Percentiles rank a stretch among this genome's conserved stretches.
phyloP scores from a whole-genome alignment of 1,139 yeast genomes.

The Nakaseomyces sp. region DNA sequence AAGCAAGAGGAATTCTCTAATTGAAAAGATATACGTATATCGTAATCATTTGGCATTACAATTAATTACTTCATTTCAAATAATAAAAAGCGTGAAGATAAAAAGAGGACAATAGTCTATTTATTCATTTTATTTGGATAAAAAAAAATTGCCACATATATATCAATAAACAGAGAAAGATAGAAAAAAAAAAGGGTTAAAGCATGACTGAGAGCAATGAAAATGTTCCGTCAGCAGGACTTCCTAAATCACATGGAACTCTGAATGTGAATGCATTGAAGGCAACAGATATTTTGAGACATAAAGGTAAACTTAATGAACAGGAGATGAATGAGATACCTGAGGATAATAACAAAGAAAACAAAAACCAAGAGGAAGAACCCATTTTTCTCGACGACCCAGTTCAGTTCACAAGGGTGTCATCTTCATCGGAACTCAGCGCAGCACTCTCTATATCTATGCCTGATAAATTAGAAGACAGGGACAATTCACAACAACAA shows the following conservation, averaged over 20 bases:
- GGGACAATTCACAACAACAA: constrained; percentile 13
- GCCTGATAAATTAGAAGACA: constrained; percentile 13
- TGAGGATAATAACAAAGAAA: constrained; percentile 10
- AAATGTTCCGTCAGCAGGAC: constrained; percentile 7
- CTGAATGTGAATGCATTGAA: constrained; percentile 47
- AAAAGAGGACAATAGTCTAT: no score
- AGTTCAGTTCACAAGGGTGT: constrained; percentile 34
- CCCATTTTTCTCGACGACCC: constrained; percentile 32
- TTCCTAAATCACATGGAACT: constrained; percentile 59
- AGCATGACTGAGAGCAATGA: neutral
- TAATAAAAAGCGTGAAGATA: no score
- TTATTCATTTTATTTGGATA: no score
- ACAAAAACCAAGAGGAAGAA: constrained; percentile 14
- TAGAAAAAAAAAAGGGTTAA: neutral
- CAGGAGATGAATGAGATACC: neutral
- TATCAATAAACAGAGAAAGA: neutral
- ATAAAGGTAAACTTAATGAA: constrained; percentile 2
- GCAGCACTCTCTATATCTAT: constrained; percentile 18
- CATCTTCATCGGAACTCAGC: constrained; percentile 30
- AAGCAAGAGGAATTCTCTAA: no score
- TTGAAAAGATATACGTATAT: no score
- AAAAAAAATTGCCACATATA: no score
- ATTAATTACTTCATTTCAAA: no score
- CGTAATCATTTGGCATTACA: no score
- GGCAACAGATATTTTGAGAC: constrained; percentile 3